A percentile compares a stretch with the other conserved stretches of the same genome.
These are phyloP conservation scores for Pseudogymnoascus sp. DNA, from an alignment of 2,329 filamentous ascomycete genomes.

Conservation along the genomic window DNA sequence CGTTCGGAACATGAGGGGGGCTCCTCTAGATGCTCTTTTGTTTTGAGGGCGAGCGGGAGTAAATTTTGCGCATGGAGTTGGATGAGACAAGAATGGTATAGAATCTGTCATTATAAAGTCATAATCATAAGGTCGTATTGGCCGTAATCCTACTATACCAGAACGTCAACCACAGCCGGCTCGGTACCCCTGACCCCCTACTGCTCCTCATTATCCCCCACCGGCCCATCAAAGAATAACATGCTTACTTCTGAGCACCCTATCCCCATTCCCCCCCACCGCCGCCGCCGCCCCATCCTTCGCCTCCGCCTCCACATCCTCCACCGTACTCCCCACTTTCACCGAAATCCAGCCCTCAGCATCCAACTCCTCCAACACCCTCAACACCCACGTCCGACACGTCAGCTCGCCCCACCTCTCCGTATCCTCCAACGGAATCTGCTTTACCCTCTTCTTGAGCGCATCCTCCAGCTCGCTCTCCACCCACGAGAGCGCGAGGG, in stretches of 20 bases:
- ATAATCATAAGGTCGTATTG: not conserved
- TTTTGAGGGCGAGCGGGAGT: too few species aligned
- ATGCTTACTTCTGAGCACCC: not conserved
- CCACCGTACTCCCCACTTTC: not conserved
- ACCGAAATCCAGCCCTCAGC: not conserved
- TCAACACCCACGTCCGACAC: not conserved
- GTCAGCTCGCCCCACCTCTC: not conserved
- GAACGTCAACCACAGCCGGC: not conserved
- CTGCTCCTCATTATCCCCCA: not conserved
- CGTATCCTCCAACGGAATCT: not conserved
- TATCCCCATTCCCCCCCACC: not conserved
- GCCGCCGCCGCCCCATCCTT: not conserved
- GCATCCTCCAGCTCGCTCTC: not conserved
- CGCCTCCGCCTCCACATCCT: not conserved
- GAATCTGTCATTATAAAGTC: not conserved
- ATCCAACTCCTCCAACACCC: constrained; percentile 4
- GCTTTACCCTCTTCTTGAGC: not conserved
- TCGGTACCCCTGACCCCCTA: not conserved
- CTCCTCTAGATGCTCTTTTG: too few species aligned
- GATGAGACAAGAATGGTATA: not conserved
- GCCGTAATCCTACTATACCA: not conserved
- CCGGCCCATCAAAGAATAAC: not conserved
- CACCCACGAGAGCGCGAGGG: not conserved
- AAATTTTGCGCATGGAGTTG: not conserved
- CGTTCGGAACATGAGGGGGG: too few species aligned